Conservation (phyloP, 805 yeast species). For the Lipomyces sp. region DNA sequence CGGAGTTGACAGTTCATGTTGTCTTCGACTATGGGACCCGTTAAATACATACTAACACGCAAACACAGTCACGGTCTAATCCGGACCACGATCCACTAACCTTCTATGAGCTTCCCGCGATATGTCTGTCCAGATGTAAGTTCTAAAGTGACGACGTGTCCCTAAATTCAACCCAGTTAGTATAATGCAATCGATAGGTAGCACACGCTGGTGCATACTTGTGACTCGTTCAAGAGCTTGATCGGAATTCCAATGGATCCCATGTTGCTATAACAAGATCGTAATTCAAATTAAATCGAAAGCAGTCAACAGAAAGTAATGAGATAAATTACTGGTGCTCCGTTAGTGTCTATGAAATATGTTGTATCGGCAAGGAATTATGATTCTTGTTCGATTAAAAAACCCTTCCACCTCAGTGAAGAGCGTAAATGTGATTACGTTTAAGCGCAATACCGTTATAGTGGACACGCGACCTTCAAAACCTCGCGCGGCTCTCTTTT, state of each 20-base stretch:
- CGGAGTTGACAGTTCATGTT: conserved; percentile 89
- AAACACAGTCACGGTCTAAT: not conserved
- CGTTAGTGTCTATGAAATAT: not conserved
- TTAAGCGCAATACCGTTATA: not conserved
- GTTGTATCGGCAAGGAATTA: not conserved
- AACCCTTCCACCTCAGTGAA: too few species aligned
- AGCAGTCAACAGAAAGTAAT: not conserved
- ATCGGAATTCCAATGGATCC: conserved; percentile 78
- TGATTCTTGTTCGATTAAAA: too few species aligned
- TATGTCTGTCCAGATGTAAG: conserved; percentile 83
- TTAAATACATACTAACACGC: not conserved
- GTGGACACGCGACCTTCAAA: not conserved
- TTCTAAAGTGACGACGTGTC: conserved; percentile 84
- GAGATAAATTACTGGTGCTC: not conserved
- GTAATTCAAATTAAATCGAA: not conserved
- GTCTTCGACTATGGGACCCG: conserved; percentile 60
- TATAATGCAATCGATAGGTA: not conserved
- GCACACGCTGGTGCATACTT: conserved; percentile 46
- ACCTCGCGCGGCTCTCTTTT: not conserved
- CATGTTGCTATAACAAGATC: conserved; percentile 48
- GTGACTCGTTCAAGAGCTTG: conserved; percentile 83
- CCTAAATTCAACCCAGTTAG: conserved; percentile 50
- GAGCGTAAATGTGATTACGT: not conserved
- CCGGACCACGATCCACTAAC: conserved; percentile 40
- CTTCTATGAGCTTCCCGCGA: conserved; percentile 82